Conservation (phyloP, 177 flowering plant species). For the Vitis hybrid region DNA sequence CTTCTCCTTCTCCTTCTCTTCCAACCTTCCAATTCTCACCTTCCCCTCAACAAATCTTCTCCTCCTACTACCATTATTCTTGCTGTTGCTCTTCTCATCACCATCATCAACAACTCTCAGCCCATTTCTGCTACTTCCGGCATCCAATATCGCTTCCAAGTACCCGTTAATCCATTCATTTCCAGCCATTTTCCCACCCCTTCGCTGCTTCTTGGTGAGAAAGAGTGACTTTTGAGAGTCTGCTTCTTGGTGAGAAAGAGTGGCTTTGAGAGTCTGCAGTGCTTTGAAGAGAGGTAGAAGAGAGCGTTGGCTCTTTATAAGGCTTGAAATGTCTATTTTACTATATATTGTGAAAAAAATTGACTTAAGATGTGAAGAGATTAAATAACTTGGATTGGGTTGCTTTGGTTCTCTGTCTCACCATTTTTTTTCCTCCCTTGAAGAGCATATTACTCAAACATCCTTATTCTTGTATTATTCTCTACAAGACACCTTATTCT, state of each 20-base stretch:
- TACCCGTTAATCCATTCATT: conserved; percentile 90
- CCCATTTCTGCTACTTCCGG: conserved; percentile 29
- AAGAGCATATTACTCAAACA: conserved; percentile 6
- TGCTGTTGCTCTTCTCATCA: no score
- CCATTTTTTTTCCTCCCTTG: background rate
- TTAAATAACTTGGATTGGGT: background rate
- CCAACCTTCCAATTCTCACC: conserved; percentile 19
- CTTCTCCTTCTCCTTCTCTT: conserved; percentile 12
- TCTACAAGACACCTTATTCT: background rate
- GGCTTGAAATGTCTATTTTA: background rate
- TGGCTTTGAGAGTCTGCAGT: background rate
- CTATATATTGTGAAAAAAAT: background rate
- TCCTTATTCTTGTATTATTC: conserved; percentile 10
- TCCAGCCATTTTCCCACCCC: conserved; percentile 48
- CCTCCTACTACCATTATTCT: background rate
- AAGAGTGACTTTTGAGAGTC: background rate
- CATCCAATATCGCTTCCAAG: conserved; percentile 82
- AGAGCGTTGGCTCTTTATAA: background rate
- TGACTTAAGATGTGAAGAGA: background rate
- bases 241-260: background rate
- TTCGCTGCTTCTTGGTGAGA: background rate
- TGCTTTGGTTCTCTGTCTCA: conserved; percentile 9
- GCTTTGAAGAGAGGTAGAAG: background rate
- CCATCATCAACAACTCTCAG: no score
- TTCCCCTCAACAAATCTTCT: conserved; percentile 23